Base-by-base conservation (phyloP, 495 filamentous ascomycete genomes). In the Aspergillus ellipticus region DNA sequence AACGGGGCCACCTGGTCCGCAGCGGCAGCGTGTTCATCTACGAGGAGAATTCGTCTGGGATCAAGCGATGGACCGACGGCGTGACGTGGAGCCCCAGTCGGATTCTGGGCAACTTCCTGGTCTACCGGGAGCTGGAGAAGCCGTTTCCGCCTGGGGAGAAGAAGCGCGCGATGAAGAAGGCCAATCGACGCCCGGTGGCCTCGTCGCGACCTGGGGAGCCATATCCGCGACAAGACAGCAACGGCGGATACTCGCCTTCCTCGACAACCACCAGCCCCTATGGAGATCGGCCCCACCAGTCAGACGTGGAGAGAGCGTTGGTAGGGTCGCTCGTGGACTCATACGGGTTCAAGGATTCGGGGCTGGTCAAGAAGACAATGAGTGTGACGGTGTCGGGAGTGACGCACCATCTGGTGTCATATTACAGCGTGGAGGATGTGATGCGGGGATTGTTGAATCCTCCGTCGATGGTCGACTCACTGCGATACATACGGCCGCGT, bases 1-100 rank as follows among this genome's bases (percentile, higher is more conserved):
- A 96, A 65, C 83, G 92, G 33, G 71, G 74, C 8, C 67, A 77
- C 15, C 76, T 93, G 39, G 92, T 96, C 61, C 81, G 78, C 54
- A 95, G 89, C 63, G 92, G 92, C 20, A 86, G 86, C 51, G 82
- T 96, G 10, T 93, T 96, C 67, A 88, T 96, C 59, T 96, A 96
- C 70, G 89, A 94, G 64, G 90, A 96, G 65, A 84, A 88, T 53
- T 84, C 88, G 0, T 93, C 91, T 1, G 89, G 89, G 2, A 95
- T 96, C 70, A 95, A 93, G 73, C 81, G 92, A 39, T 96, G 92
- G 92, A 96, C 92, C 0, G 92, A 97, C 66, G 90, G 91, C 2
- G 80, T 89, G 11, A 83, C 84, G 16, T 96, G 92, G 92, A 93
- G 89, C 62, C 91, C 92, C 0, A 95, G 91, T 67, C 85, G 92